Evolutionary conservation across 495 filamentous ascomycete species (phyloP), one percentile per base, ranked within the genome.

Genomic region (Daldinia concentrica): DNA sequence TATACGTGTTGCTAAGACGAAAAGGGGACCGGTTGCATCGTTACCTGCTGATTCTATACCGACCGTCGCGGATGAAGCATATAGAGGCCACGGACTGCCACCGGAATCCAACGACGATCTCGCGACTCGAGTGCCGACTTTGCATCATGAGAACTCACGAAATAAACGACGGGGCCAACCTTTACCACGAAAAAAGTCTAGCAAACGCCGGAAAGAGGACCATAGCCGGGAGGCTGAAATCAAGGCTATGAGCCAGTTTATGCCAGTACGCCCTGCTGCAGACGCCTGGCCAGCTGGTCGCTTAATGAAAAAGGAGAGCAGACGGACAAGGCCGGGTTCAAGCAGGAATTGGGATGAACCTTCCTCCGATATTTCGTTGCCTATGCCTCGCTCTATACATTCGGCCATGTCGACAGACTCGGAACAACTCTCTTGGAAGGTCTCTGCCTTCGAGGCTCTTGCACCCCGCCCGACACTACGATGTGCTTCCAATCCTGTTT

Each of bases 191-290:
- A 88, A 90, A 54, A 91, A 88, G 72, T 89, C 92, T 15, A 95
- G 90, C 83, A 97, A 94, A 80, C 86, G 90, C 62, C 90, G 90
- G 59, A 87, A 89, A 36, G 80, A 90, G 39, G 91, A 96, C 62
- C 87, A 88, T 75, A 84, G 88, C 59, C 86, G 94, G 17, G 93
- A 96, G 77, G 91, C 91, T 60, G 93, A 97, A 80, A 93, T 97
- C 71, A 89, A 89, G 65, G 86, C 91, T n/a, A 91, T 97, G 89
- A 91, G 90, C 45, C 88, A 88, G 30, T 86, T 93, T 24, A 76
- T 89, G 51, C 90, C 90, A 41, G 84, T 85, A 27, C 89, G 90
- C 43, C 82, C 87, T 2, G 83, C 85, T 11, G 82, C 86, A 11
- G 84, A 87, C 19, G 75, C 80, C 6, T 86, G 83, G 74, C 84